These are phyloP conservation scores for Falciphora oryzae DNA, from an alignment of 2,329 filamentous ascomycete species.

Conservation along the genomic window DNA sequence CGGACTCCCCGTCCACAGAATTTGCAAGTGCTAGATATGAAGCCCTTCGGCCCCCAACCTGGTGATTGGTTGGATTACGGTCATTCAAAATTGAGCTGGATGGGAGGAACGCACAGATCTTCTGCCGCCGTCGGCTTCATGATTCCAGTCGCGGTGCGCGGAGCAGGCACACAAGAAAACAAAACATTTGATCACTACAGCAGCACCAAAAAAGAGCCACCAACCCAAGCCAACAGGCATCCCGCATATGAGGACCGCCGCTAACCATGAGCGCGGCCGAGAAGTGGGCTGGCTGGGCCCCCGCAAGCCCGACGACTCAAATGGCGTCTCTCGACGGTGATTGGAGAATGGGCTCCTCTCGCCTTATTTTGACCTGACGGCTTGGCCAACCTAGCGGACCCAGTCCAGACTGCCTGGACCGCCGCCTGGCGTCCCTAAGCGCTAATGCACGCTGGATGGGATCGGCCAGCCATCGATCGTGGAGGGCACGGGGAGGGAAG, in stretches of 20 bases:
- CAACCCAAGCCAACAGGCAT: not conserved
- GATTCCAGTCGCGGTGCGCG: no score
- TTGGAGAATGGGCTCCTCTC: not conserved
- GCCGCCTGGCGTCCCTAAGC: not conserved
- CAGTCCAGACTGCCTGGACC: no score
- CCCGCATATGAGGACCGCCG: not conserved
- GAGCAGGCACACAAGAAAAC: no score
- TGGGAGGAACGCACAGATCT: not conserved
- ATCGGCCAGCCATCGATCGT: not conserved
- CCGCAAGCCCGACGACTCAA: no score
- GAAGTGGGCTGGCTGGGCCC: not conserved
- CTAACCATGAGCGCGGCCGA: no score
- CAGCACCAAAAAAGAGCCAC: no score
- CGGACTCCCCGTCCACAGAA: no score
- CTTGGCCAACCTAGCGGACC: not conserved
- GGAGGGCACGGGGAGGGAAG: not conserved
- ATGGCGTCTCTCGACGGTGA: not conserved
- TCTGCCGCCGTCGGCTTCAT: not conserved
- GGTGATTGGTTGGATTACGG: not conserved
- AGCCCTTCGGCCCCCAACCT: no score
- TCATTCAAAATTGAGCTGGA: not conserved
- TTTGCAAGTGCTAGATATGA: no score
- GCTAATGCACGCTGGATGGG: not conserved
- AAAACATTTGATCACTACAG: no score
- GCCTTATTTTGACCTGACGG: no score